Evolutionary conservation across 306 rosid genomes (phyloP).

Genomic region (Malus asiatica): DNA sequence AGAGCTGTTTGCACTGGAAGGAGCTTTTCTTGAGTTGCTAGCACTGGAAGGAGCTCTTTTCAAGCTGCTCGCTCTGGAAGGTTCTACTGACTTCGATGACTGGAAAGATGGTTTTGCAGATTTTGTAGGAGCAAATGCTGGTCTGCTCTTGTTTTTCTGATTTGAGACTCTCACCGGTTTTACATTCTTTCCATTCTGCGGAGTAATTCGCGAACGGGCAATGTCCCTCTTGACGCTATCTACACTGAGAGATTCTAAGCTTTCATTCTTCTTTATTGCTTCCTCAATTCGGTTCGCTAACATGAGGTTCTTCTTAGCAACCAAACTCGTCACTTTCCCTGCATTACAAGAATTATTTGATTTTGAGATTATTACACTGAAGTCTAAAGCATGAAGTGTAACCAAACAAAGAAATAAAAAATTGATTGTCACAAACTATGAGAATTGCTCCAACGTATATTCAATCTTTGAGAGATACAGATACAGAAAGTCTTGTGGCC

Average conservation of each 20-base stretch:
- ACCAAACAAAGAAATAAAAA: background rate
- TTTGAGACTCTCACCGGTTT: slow-evolving; percentile 33
- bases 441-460: background rate
- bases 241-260: slow-evolving; percentile 71
- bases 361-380: background rate
- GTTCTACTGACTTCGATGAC: slow-evolving; percentile 14
- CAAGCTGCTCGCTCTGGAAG: slow-evolving; percentile 9
- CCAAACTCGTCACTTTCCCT: slow-evolving; percentile 97
- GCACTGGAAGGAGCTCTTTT: slow-evolving; percentile 16
- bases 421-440: background rate
- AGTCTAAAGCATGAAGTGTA: background rate
- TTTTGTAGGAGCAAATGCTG: slow-evolving; percentile 17
- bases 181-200: slow-evolving; percentile 41
- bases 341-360: slow-evolving; percentile 6
- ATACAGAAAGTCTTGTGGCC: background rate
- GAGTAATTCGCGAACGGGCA: slow-evolving; percentile 53
- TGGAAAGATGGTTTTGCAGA: slow-evolving; percentile 26
- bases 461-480: background rate
- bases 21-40: slow-evolving; percentile 16
- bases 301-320: slow-evolving; percentile 50
- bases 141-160: slow-evolving; percentile 24
- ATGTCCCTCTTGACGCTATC: slow-evolving; percentile 57
- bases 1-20: slow-evolving; percentile 27
- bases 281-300: slow-evolving; percentile 79
- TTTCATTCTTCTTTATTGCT: slow-evolving; percentile 85